These are phyloP conservation scores for Phalaenopsis aphrodite DNA, from an alignment of 106 monocot species.

Conservation along the genomic window DNA sequence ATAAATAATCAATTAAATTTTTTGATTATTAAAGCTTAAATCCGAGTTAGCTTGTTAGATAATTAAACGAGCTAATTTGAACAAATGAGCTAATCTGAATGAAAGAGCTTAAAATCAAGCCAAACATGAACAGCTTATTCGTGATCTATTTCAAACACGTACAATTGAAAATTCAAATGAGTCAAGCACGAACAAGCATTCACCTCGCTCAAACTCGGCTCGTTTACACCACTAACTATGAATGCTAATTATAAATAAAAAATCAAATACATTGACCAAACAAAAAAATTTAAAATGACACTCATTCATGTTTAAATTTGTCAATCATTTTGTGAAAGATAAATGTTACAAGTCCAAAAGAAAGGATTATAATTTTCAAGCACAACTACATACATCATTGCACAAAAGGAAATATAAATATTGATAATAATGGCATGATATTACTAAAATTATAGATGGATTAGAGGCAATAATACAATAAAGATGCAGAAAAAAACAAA, in stretches of 20 bases:
- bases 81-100: too few species aligned
- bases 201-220: not conserved
- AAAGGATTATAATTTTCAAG: too few species aligned
- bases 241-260: not conserved
- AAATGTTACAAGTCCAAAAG: not conserved
- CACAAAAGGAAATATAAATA: not conserved
- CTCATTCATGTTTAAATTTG: not conserved
- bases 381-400: not conserved
- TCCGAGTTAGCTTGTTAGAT: too few species aligned
- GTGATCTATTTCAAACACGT: too few species aligned
- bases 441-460: too few species aligned
- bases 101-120: too few species aligned
- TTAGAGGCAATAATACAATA: not conserved
- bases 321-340: not conserved
- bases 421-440: not conserved
- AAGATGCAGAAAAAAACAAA: not conserved
- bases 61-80: too few species aligned
- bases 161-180: too few species aligned
- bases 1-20: too few species aligned
- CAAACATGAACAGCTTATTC: too few species aligned
- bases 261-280: not conserved
- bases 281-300: not conserved
- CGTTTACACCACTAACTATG: not conserved
- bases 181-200: too few species aligned
- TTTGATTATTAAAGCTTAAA: too few species aligned